Evolutionary conservation across 306 rosid species (phyloP), one percentile per base, ranked within the genome.

Genomic region (Cucumis hystrix): DNA sequence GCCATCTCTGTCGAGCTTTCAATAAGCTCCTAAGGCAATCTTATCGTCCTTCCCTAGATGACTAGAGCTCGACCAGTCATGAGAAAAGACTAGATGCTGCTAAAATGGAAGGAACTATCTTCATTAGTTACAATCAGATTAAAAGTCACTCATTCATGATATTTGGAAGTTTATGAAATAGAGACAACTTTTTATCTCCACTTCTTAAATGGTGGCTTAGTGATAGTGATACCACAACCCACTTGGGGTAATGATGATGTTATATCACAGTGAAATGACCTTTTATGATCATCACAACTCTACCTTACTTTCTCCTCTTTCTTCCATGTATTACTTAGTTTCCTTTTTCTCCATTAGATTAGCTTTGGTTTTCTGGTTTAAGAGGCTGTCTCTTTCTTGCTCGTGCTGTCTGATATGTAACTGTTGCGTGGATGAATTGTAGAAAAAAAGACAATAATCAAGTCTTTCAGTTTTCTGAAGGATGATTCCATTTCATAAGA

Each of bases 1-100:
- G 74, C 56, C 82, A 45, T 76, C 80, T 64, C 79, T 76, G 58
- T 76, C 84, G 17, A 77, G 83, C 18, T 78, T 74, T 57, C 82
- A 79, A 25, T 79, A 52, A 10, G 77, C 49, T 52, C 75, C 63
- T 4, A 52, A 28, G 4, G n/a, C 25, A 13, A 30, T 51, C 63
- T 30, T 28, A 30, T 45, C 20, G 13, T 21, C 75, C 12, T 69
- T 20, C 3, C n/a, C 39, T 21, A 11, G 40, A 16, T 11, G 57
- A 28, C 57, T 62, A 1, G 40, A 61, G 75, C 75, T 68, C 14
- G 0, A 45, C 75, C 57, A 20, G 35, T 43, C 39, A 69, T 14
- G 1, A 43, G 8, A 47, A 30, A 43, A 16, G 47, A 51, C 10
- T 56, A 68, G 74, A 41, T 68, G n/a, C 10, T 21, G 5, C 74